These are phyloP conservation scores for Bimuria novae-zelandiae DNA, from an alignment of 2,329 filamentous ascomycete genomes.

Conservation along the genomic window DNA sequence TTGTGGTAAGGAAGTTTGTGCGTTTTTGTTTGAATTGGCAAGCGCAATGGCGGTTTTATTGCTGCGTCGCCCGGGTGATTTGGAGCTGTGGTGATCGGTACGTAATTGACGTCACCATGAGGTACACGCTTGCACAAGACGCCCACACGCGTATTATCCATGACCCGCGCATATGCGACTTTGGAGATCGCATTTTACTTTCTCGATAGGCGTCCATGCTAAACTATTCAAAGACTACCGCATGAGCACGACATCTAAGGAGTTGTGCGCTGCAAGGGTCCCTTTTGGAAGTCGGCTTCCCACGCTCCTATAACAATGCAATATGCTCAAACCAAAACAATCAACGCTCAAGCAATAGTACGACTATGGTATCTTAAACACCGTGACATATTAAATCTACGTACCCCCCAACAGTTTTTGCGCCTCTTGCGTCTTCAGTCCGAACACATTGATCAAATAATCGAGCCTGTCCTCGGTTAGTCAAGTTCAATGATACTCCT, in stretches of 20 bases:
- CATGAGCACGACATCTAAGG: too few species aligned
- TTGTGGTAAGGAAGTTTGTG: background rate
- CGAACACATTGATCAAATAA: conserved; percentile 67
- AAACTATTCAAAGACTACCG: too few species aligned
- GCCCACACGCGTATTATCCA: conserved; percentile 5
- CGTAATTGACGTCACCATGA: conserved; percentile 38
- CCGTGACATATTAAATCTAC: conserved; percentile 5
- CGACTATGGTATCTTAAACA: conserved; percentile 5
- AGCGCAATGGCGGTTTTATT: conserved; percentile 16
- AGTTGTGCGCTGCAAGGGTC: too few species aligned
- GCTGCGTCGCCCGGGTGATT: conserved; percentile 13
- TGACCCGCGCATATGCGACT: conserved; percentile 1
- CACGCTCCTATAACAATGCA: background rate
- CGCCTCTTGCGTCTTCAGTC: conserved; percentile 60
- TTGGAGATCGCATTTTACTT: background rate
- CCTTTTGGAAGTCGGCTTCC: too few species aligned
- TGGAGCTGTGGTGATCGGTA: conserved; percentile 4
- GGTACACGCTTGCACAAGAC: conserved; percentile 24
- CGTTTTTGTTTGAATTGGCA: background rate
- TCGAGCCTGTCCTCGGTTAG: conserved; percentile 56
- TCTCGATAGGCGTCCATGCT: background rate
- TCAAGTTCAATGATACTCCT: background rate
- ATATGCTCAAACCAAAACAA: background rate
- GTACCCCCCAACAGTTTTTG: conserved; percentile 46
- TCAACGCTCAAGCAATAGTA: conserved; percentile 8